Evolutionary conservation across 352 stramenopile species (phyloP), one percentile per base, ranked within the genome.

Genomic region (Phytopythium delawarense): DNA sequence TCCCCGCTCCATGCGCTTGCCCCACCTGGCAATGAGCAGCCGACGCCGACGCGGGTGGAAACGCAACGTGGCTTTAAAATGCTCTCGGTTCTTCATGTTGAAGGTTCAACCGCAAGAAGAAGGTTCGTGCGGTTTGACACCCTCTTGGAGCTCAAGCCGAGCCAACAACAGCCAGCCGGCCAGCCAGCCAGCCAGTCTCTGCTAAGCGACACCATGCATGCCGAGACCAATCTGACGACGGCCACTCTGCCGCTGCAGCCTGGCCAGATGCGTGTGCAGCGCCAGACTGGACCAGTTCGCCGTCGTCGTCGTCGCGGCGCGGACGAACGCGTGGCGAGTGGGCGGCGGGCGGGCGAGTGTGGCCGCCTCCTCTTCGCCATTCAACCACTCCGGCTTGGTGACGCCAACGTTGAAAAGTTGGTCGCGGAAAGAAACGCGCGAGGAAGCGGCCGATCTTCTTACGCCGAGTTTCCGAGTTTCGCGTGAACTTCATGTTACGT

Each of bases 51-150:
- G 45, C 42, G 49, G 40, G 8, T 55, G 39, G 67, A 74, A 71
- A 74, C 67, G 67, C 67, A 74, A 71, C 12, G 56, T 63, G 44
- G 39, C 71, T 71, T 69, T 71, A 59, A 69, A 59, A 64, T 35
- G 25, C 18, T 7, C 23, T 20, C 46, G 4, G 25, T 35, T 53
- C 45, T 51, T 53, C 63, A 74, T 35, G 59, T 71, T 74, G 63
- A 71, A 74, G 64, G 57, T 40, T 48, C 21, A 58, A 58, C 46
- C 46, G 11, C 21, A 35, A 35, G n/a, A 25, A 11, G 21, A 23
- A 20, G 11, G 20, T 18, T 46, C 16, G 28, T 32, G 28, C 28
- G 28, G 28, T 32, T 32, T 32, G 28, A 32, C 28, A 32, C 28
- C 28, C 28, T 32, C 28, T 32, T 32, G 1, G 28, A 32, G 28